Base-by-base conservation (phyloP, 768 basidiomycete species). In the Polyporus arcularius region DNA sequence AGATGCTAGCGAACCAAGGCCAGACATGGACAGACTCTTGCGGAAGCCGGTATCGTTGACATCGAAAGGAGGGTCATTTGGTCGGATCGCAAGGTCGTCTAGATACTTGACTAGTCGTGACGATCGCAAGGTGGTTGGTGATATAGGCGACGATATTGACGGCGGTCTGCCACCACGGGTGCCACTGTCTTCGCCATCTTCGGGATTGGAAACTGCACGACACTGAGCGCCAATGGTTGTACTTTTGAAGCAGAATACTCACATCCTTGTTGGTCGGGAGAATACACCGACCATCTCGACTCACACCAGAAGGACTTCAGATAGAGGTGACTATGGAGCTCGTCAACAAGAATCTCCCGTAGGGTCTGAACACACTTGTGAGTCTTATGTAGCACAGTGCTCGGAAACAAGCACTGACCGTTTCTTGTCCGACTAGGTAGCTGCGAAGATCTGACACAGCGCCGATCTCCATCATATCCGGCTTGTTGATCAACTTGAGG, bases 281-380 rank as follows among this genome's bases (percentile, higher is more conserved):
- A 76, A 71, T 97, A 98, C 0, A 90, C 75, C 16, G 85, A 80
- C 97, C 97, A 99, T 32, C 96, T 86, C 5, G 87, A 84, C 66
- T 98, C 96, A 70, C 93, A 95, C 87, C 95, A 97, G 72, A 94
- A 96, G 0, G 90, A 92, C 70, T 96, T 97, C 61, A 99, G 85
- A 74, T 97, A 99, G n/a, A 99, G 76, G 74, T 99, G 97, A 66
- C 87, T 93, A 70, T 98, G 96, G 12, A 99, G 81, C 70, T 99
- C 97, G 65, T 99, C 97, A 7, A 96, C 80, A 58, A 99, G 77
- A 57, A 98, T 97, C 65, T 98, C 97, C 48, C 91, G 83, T 46
- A 99, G 75, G 11, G 92, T 89, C 96, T 98, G 68, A 1, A 38
- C 58, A 52, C 38, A 58, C 52, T 58, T 61, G 28, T 4, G 60